These are phyloP conservation scores for Capsicum baccatum DNA, from an alignment of 257 asterid species.

Conservation along the genomic window DNA sequence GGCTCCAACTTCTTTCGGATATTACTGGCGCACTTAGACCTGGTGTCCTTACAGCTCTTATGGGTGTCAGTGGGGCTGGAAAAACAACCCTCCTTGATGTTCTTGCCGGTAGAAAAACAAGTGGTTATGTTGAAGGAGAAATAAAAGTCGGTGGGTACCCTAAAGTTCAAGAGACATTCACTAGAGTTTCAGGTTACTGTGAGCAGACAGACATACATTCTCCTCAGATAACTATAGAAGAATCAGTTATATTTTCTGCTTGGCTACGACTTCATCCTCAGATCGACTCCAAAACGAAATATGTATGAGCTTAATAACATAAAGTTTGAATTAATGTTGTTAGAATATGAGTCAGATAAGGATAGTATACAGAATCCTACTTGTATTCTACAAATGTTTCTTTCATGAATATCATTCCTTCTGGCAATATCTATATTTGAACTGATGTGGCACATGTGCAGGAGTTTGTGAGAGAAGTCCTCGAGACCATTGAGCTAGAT, in stretches of 20 bases:
- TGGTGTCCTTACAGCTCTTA: slow-evolving; percentile 68
- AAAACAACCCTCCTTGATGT: slow-evolving; percentile 73
- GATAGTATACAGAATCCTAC: too few relatives aligned
- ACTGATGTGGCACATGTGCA: slow-evolving; percentile 23
- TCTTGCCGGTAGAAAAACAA: slow-evolving; percentile 65
- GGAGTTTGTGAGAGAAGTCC: slow-evolving; percentile 66
- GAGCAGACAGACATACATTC: slow-evolving; percentile 65
- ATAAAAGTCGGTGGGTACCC: slow-evolving; percentile 62
- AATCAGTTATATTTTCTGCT: slow-evolving; percentile 61
- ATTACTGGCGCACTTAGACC: slow-evolving; percentile 62
- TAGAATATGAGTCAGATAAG: too few relatives aligned
- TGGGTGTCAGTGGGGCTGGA: slow-evolving; percentile 73
- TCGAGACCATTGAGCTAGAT: slow-evolving; percentile 62
- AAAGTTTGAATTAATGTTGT: too few relatives aligned
- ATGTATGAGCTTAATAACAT: slow-evolving; percentile 36
- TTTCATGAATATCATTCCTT: slow-evolving; percentile 3
- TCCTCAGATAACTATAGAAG: slow-evolving; percentile 63
- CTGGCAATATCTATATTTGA: background rate
- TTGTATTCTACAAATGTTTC: background rate
- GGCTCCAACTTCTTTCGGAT: slow-evolving; percentile 54
- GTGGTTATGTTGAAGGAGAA: slow-evolving; percentile 57
- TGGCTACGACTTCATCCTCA: slow-evolving; percentile 62
- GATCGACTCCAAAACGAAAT: slow-evolving; percentile 50
- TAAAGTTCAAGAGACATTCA: slow-evolving; percentile 60
- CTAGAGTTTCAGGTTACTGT: slow-evolving; percentile 62